Conservation (phyloP, 2,329 filamentous ascomycete genomes). For the Phaeomoniella chlamydospora region DNA sequence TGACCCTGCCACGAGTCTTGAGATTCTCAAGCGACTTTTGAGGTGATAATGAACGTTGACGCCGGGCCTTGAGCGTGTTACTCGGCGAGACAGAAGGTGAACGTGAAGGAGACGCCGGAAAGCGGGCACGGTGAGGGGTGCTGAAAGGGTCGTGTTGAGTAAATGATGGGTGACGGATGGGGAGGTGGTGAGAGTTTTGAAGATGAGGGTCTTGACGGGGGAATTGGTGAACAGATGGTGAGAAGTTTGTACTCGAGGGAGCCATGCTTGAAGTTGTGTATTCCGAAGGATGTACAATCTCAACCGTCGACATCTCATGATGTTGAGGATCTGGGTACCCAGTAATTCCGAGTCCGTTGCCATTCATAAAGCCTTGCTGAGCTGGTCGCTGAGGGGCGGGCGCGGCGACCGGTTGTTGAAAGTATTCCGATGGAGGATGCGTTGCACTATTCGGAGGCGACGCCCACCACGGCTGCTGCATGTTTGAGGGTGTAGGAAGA, state of each 20-base stretch:
- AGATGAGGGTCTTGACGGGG: neutral
- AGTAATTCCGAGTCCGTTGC: slow-evolving; percentile 25
- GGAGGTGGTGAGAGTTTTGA: neutral
- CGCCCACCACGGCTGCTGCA: slow-evolving; percentile 25
- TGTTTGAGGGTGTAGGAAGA: slow-evolving; percentile 24
- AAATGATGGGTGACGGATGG: neutral
- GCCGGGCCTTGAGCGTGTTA: neutral
- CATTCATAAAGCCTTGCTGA: slow-evolving; percentile 18
- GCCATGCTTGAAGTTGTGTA: neutral
- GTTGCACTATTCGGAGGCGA: slow-evolving; percentile 19
- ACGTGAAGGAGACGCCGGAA: neutral
- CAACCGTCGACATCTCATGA: slow-evolving; percentile 1
- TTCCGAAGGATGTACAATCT: neutral
- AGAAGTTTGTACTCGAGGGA: slow-evolving; percentile 2
- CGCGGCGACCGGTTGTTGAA: slow-evolving; percentile 20
- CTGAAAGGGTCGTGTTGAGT: slow-evolving; percentile 1
- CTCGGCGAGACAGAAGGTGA: slow-evolving; percentile 1
- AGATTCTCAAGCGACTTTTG: neutral
- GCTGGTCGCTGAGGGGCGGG: slow-evolving; percentile 19
- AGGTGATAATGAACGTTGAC: neutral
- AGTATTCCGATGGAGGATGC: slow-evolving; percentile 15
- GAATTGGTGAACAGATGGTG: neutral
- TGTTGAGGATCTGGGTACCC: slow-evolving; percentile 7
- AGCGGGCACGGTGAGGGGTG: neutral
- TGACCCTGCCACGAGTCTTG: slow-evolving; percentile 6